Evolutionary conservation across 139 green algal genomes (phyloP), one percentile per base, ranked within the genome.

Genomic region (Desmodesmus armatus): DNA sequence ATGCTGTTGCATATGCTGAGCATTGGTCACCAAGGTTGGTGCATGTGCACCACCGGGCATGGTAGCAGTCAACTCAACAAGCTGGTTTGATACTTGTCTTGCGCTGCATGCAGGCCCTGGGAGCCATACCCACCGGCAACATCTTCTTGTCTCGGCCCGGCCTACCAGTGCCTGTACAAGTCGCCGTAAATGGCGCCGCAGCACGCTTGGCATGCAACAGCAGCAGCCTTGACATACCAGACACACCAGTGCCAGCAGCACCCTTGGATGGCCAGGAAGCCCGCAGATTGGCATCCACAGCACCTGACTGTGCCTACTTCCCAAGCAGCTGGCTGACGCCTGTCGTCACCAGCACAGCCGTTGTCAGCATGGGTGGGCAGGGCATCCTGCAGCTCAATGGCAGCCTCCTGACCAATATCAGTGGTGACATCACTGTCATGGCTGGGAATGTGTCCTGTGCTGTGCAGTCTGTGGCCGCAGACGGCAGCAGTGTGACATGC

Each of bases 201-300:
- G 72, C 72, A n/a, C 17, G 39, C 40, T 65, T n/a, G 5, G 63
- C 62, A 41, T 80, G 72, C 72, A 62, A 29, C 60, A 69, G 60
- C 67, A 27, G 19, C 67, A 75, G 3, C 37, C 13, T 27, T 15
- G 25, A 5, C 9, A 19, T 47, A 29, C 60, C 60, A 37, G 21
- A 17, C 60, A 69, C 60, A 25, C 27, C 27, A n/a, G 37, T 29
- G 17, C 60, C n/a, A 69, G 0, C 60, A 69, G 27, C 60, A 69
- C 60, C 60, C 19, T n/a, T 37, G 37, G n/a, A 69, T 11, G 60
- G n/a, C 37, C n/a, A 23, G 7, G 60, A 69, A 29, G 17, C 60
- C 4, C 35, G 6, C 29, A 75, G 11, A 11, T 35, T 47, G 19
- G 37, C 35, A 43, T 21, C 3, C 49, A 23, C 29, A 25, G 67